Evolutionary conservation across 1,284 basidiomycete genomes (phyloP).

Genomic region (Acaromyces ingoldii): DNA sequence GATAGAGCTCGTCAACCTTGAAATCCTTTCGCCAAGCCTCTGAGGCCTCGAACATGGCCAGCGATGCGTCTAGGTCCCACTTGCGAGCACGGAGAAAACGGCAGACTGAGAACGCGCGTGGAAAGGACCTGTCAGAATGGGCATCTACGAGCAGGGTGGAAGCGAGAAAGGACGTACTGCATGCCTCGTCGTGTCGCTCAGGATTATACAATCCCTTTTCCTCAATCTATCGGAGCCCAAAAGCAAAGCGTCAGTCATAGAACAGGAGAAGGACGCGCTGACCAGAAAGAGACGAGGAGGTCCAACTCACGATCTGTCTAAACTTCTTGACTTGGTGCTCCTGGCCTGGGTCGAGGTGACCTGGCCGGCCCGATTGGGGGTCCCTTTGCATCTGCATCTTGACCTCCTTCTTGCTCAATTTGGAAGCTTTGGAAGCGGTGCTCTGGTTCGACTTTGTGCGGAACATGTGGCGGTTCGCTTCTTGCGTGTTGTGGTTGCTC

Average conservation of each 20-base stretch:
- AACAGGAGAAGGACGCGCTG: too few species aligned
- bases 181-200: conserved; percentile 48
- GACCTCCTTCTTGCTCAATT: conserved; percentile 25
- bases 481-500: not conserved
- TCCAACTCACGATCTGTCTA: conserved; percentile 14
- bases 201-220: conserved; percentile 42
- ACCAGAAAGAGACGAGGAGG: too few species aligned
- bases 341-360: conserved; percentile 40
- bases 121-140: not conserved
- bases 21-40: conserved; percentile 90
- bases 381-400: conserved; percentile 10
- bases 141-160: not conserved
- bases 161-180: conserved; percentile 16
- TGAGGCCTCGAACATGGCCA: conserved; percentile 73
- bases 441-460: conserved; percentile 21
- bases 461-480: too few species aligned
- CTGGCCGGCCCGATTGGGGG: conserved; percentile 32
- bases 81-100: conserved; percentile 83
- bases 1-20: conserved; percentile 77
- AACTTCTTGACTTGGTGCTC: conserved; percentile 42
- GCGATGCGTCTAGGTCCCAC: conserved; percentile 77
- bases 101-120: conserved; percentile 25
- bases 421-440: conserved; percentile 22
- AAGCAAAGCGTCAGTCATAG: too few species aligned
- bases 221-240: conserved; percentile 26